Evolutionary conservation across 352 stramenopile genomes (phyloP), one percentile per base, ranked within the genome.

Genomic region (Globisporangium iwayamae): DNA sequence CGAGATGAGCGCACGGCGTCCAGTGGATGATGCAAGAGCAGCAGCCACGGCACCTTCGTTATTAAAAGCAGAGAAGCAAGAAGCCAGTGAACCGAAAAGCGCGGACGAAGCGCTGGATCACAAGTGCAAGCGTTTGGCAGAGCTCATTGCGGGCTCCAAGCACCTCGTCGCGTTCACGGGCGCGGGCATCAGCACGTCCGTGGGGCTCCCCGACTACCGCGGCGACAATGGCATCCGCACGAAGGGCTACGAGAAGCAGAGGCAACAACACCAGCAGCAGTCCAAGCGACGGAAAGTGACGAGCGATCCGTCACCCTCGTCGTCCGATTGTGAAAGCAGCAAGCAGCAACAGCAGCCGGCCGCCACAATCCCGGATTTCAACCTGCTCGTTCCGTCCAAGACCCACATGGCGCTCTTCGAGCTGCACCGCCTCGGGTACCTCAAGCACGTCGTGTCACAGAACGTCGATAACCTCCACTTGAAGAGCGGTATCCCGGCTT

Each of bases 381-480:
- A 88, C 65, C 68, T 59, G 46, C 69, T 94, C 36, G 81, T 91
- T 62, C 85, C 85, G 16, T 93, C 85, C 7, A 67, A 72, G 60
- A 91, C 85, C 4, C 85, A 94, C 75, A 94, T 94, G 85, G 83
- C 83, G 48, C 71, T 94, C 25, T 75, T 71, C 10, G 85, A 94
- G 60, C 72, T 94, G n/a, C 72, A 92, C 60, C 81, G 79, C 2
- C 73, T 87, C 47, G 85, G 85, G 6, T 85, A 70, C 48, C 56
- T 94, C 13, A 91, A 92, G 71, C 75, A 94, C 59, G 56, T 94
- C 13, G 82, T 94, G 47, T 91, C 83, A 2, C 85, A 94, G 66
- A 94, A 94, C 61, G 83, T 93, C 8, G 85, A 94, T 63, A 93
- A 93, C 56, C 67, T 94, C 59, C 85, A 94, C 63, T 56, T 89